These are phyloP conservation scores for Coffea eugenioides DNA, from an alignment of 257 asterid genomes.

Conservation along the genomic window DNA sequence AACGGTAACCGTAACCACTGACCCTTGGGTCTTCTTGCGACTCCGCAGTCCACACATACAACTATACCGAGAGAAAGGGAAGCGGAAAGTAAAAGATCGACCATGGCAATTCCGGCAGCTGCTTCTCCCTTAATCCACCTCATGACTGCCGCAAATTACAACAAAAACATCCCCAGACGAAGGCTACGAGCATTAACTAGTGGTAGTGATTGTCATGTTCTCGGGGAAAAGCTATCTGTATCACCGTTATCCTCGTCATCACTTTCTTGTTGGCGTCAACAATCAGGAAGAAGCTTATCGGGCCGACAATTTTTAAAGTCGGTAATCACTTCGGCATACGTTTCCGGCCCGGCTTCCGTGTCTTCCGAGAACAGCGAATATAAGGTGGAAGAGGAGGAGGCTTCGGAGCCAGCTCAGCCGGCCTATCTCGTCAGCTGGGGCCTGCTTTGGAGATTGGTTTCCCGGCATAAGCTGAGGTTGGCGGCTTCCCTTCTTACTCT, in stretches of 20 bases:
- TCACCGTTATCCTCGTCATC: conserved; percentile 15
- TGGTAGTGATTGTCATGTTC: conserved; percentile 7
- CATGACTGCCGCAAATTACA: not conserved
- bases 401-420: conserved; percentile 38
- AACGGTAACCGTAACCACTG: not conserved
- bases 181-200: not conserved
- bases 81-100: not conserved
- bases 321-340: conserved; percentile 27
- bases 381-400: conserved; percentile 29
- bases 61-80: not conserved
- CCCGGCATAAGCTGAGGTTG: conserved; percentile 68
- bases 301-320: not conserved
- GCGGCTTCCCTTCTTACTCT: conserved; percentile 55
- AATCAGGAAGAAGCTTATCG: not conserved
- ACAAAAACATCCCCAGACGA: not conserved
- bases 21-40: not conserved
- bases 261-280: conserved; percentile 20
- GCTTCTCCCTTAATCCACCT: conserved; percentile 12
- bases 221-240: conserved; percentile 8
- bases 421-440: conserved; percentile 74
- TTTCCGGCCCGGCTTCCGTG: too few relatives aligned
- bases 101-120: conserved; percentile 13
- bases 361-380: conserved; percentile 52
- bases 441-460: conserved; percentile 65
- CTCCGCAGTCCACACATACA: too few relatives aligned